Conservation (phyloP, 1,139 yeast species). For the Wickerhamomyces sp. region DNA sequence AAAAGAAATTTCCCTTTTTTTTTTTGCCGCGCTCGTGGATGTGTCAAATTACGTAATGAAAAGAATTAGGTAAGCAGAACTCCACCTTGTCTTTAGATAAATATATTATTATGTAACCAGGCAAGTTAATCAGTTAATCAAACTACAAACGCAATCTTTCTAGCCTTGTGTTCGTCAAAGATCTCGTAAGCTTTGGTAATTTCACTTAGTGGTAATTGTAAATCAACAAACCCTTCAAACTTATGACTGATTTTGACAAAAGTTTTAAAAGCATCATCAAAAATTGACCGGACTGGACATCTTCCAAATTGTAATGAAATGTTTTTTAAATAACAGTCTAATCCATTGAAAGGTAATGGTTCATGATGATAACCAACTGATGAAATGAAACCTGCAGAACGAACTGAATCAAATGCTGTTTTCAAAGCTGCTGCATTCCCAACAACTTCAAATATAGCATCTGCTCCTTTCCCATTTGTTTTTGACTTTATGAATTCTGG, state of each 20-base stretch:
- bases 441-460: conserved; percentile 72
- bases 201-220: conserved; percentile 38
- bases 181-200: conserved; percentile 43
- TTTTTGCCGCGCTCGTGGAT: conserved; percentile 1
- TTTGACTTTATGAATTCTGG: conserved; percentile 16
- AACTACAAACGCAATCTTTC: conserved; percentile 45
- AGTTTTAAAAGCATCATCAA: conserved; percentile 46
- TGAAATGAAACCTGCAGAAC: conserved; percentile 55
- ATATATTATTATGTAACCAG: not conserved
- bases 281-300: conserved; percentile 58
- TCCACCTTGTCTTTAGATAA: too few relatives aligned
- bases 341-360: conserved; percentile 50
- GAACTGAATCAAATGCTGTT: conserved; percentile 48
- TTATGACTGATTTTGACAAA: conserved; percentile 41
- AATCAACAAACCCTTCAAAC: conserved; percentile 46
- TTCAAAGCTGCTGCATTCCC: conserved; percentile 64
- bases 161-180: conserved; percentile 51
- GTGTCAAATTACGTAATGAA: not conserved
- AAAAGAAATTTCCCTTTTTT: not conserved
- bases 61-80: too few relatives aligned
- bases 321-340: conserved; percentile 55
- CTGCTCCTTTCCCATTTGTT: conserved; percentile 59
- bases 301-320: conserved; percentile 58
- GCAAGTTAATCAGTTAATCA: not conserved
- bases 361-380: conserved; percentile 63